phyloP scores from a whole-genome alignment of 371 early-diverging fungal genomes.

The Mucor saturninus region DNA sequence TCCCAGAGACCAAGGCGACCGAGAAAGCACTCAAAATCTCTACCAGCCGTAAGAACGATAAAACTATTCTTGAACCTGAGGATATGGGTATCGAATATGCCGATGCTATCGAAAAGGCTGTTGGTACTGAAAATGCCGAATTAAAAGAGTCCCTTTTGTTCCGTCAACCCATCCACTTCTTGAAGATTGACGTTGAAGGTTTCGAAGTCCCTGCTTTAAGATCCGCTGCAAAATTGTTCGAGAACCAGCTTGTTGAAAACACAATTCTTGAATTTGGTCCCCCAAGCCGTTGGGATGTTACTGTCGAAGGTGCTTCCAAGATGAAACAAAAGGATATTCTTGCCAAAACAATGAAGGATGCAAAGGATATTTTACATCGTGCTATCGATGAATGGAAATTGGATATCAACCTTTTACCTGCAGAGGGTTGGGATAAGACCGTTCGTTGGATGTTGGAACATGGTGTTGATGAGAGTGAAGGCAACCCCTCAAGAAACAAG shows the following conservation, averaged over 20 bases:
- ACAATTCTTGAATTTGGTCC: conserved; percentile 53
- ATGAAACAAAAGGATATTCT: conserved; percentile 27
- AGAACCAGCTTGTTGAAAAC: conserved; percentile 45
- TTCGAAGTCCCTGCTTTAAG: conserved; percentile 50
- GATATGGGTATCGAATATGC: conserved; percentile 42
- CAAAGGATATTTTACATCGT: conserved; percentile 31
- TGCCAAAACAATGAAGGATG: conserved; percentile 25
- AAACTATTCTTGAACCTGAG: conserved; percentile 26
- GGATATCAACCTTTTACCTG: conserved; percentile 48
- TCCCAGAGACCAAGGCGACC: conserved; percentile 15
- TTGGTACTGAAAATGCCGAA: not conserved
- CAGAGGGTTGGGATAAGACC: conserved; percentile 46
- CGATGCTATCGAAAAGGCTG: conserved; percentile 13
- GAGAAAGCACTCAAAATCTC: conserved; percentile 11
- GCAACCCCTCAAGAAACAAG: conserved; percentile 27
- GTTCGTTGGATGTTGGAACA: conserved; percentile 42
- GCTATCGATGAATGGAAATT: conserved; percentile 41
- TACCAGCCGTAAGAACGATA: conserved; percentile 13
- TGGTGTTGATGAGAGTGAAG: conserved; percentile 32
- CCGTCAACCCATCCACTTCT: conserved; percentile 50
- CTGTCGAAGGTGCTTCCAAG: conserved; percentile 24
- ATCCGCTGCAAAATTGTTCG: conserved; percentile 42
- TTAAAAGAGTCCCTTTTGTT: conserved; percentile 32
- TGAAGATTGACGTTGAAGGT: conserved; percentile 57
- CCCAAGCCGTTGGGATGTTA: conserved; percentile 51